Evolutionary conservation across 495 filamentous ascomycete genomes (phyloP).

Genomic region (Apodospora peruviana): DNA sequence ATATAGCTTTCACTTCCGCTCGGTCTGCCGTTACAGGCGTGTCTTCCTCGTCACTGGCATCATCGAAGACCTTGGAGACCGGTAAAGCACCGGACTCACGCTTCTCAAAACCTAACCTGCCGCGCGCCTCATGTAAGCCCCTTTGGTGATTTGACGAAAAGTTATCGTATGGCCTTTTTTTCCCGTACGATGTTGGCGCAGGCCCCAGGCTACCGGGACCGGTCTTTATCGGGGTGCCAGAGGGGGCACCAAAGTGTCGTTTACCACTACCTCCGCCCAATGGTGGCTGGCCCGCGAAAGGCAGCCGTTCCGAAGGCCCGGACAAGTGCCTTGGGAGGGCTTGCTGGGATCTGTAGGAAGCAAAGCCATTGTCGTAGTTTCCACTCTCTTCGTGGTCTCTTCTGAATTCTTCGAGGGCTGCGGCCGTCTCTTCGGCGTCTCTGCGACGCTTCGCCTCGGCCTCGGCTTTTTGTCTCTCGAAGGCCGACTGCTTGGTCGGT

Average conservation of each 20-base stretch:
- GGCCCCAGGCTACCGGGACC: slow-evolving; percentile 75
- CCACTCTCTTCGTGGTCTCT: slow-evolving; percentile 81
- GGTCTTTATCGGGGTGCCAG: slow-evolving; percentile 43
- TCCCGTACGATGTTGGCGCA: slow-evolving; percentile 43
- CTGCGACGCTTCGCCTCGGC: slow-evolving; percentile 85
- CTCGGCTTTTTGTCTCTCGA: slow-evolving; percentile 88
- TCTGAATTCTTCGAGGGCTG: slow-evolving; percentile 85
- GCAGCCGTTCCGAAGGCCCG: slow-evolving; percentile 27
- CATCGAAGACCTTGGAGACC: slow-evolving; percentile 36
- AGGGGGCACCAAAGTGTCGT: slow-evolving; percentile 40
- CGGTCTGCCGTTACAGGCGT: slow-evolving; percentile 22
- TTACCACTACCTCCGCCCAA: slow-evolving; percentile 36
- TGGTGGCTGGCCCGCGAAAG: slow-evolving; percentile 30
- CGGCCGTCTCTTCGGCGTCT: slow-evolving; percentile 84
- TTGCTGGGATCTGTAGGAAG: slow-evolving; percentile 4
- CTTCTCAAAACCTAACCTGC: slow-evolving; percentile 32
- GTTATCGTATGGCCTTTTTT: slow-evolving; percentile 42
- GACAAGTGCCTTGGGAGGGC: slow-evolving; percentile 28
- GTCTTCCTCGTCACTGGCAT: slow-evolving; percentile 43
- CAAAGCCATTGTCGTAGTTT: slow-evolving; percentile 19
- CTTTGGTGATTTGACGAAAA: slow-evolving; percentile 20
- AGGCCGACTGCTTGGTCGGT: slow-evolving; percentile 80
- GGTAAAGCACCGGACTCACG: slow-evolving; percentile 21
- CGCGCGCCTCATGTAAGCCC: slow-evolving; percentile 28
- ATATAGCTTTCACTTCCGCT: slow-evolving; percentile 65